Conservation (phyloP, 257 asterid species). For the Solanum piurae region DNA sequence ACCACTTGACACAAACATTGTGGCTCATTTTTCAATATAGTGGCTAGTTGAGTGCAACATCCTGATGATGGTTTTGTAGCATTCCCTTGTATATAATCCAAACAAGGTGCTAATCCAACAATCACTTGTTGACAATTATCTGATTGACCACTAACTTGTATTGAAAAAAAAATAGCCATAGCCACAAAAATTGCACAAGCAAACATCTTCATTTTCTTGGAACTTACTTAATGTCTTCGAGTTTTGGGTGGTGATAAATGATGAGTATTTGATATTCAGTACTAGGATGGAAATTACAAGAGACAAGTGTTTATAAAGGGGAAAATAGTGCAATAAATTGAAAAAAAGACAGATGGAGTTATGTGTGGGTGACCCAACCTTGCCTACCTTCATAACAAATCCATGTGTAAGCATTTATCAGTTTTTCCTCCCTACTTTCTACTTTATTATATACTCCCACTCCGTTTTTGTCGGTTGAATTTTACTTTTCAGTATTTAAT, state of each 20-base stretch:
- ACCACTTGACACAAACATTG: slow-evolving; percentile 39
- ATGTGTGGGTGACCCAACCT: slow-evolving; percentile 30
- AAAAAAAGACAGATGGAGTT: slow-evolving; percentile 1
- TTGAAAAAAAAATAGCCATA: slow-evolving; percentile 1
- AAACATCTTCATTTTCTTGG: not conserved
- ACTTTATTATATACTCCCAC: not conserved
- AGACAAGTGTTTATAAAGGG: slow-evolving; percentile 7
- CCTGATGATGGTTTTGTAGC: slow-evolving; percentile 33
- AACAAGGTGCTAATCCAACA: slow-evolving; percentile 44
- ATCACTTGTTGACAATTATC: slow-evolving; percentile 24
- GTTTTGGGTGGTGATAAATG: not conserved
- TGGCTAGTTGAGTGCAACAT: slow-evolving; percentile 45
- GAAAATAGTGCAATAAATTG: not conserved
- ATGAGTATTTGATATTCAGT: not conserved
- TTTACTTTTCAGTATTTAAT: not conserved
- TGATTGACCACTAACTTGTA: slow-evolving; percentile 24
- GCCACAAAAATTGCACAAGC: not conserved
- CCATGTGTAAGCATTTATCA: not conserved
- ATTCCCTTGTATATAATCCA: slow-evolving; percentile 41
- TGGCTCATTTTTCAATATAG: slow-evolving; percentile 33
- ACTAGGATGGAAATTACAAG: not conserved
- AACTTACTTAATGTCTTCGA: not conserved
- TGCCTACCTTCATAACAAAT: not conserved
- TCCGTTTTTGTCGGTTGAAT: not conserved
- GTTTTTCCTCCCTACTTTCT: not conserved